A percentile compares a stretch with the other conserved stretches of the same genome.
phyloP scores from a whole-genome alignment of 192 early-diverging fungal genomes.

The Linnemannia hyalina region DNA sequence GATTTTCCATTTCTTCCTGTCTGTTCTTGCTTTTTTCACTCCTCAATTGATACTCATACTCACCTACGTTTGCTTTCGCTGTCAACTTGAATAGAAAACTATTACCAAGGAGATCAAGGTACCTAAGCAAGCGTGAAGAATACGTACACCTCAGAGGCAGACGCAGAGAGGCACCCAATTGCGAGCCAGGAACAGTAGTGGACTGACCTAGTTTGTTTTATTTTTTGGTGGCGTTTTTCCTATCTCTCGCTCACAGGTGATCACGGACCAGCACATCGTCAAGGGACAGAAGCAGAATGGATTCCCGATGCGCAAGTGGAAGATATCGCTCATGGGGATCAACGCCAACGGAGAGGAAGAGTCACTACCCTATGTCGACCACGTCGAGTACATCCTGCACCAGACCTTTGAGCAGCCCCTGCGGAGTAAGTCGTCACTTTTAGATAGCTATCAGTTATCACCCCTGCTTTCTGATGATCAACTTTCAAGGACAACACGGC shows the following conservation, averaged over 20 bases:
- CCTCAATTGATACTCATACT: not conserved
- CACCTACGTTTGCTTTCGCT: not conserved
- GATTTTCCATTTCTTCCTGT: not conserved
- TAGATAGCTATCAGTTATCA: not conserved
- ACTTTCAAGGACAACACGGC: too few relatives aligned
- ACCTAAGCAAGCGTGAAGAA: not conserved
- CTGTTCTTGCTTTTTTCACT: not conserved
- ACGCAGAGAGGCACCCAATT: not conserved
- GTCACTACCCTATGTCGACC: slow-evolving; percentile 55
- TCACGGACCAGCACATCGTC: slow-evolving; percentile 45
- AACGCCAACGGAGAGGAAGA: slow-evolving; percentile 56
- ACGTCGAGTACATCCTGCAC: slow-evolving; percentile 64
- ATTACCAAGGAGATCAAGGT: slow-evolving; percentile 47
- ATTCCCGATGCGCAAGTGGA: slow-evolving; percentile 61
- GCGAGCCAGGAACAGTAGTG: not conserved
- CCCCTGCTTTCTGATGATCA: too few relatives aligned
- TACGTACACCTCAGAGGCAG: not conserved
- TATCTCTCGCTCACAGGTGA: slow-evolving; percentile 16
- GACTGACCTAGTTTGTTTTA: not conserved
- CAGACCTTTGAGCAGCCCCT: slow-evolving; percentile 60
- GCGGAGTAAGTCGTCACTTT: slow-evolving; percentile 45
- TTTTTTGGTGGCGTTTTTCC: not conserved
- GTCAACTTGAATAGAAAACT: slow-evolving; percentile 11
- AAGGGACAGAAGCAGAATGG: slow-evolving; percentile 56
- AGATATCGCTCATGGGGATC: slow-evolving; percentile 58